Evolutionary conservation across 768 basidiomycete species (phyloP), one percentile per base, ranked within the genome.

Genomic region (Termitomyces sp.): DNA sequence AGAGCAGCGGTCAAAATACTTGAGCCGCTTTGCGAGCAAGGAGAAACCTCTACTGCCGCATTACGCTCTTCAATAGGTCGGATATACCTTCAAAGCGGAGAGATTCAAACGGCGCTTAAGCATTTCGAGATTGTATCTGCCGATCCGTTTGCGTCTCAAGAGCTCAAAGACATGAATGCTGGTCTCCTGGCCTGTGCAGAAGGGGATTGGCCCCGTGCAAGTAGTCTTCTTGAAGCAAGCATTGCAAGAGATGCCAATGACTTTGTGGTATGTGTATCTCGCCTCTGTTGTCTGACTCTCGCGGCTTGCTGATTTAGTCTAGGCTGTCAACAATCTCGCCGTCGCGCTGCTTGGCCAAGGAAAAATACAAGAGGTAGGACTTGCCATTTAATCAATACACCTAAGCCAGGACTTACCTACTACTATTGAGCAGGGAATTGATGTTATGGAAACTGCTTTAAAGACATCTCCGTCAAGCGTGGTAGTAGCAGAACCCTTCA

Each of bases 401-500:
- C 37, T 40, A 30, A 22, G 5, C 24, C 17, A 21, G 11, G 5
- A 46, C 21, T 40, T 45, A 56, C 17, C 32, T 21, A 28, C 28
- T 51, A 15, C 37, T 21, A 30, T 44, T 43, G 38, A 52, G 1
- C 53, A 91, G 87, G 87, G 82, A 2, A 90, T 90, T 46, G 77
- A 82, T 44, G 78, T 83, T 0, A 69, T 93, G 37, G 90, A 93
- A 66, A 66, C 56, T 4, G 83, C 84, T 1, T 65, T 93, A 34
- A 73, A 71, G 52, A 65, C 77, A 3, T 87, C 88, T 1, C 91
- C 91, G 2, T 78, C 87, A 1, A 80, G 81, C 46, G 81, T 88
- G 9, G 85, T 87, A 12, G 79, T 85, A 24, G 87, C 88, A 7
- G 90, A 93, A 63, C 90, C 90, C 5, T 89, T 89, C 70, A 65